Evolutionary conservation across 2,329 filamentous ascomycete genomes (phyloP).

Genomic region (Neofusicoccum sp.): DNA sequence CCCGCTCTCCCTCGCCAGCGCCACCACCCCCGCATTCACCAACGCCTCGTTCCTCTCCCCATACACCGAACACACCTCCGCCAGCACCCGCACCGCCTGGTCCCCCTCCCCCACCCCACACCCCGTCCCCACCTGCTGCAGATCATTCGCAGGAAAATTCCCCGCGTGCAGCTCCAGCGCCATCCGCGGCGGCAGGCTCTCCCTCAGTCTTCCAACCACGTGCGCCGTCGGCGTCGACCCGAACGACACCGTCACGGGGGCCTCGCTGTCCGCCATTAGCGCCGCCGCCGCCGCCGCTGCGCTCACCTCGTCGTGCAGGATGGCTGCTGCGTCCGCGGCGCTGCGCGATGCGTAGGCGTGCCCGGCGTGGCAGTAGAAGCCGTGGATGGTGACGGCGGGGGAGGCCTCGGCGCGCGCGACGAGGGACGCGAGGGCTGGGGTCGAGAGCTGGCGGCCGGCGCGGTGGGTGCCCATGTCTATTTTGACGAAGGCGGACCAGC

Average conservation of each 20-base stretch:
- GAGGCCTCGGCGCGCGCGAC: not conserved
- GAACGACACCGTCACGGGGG: not conserved
- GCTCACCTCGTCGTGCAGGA: constrained; percentile 14
- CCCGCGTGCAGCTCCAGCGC: constrained; percentile 18
- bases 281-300: not conserved
- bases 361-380: constrained; percentile 22
- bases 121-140: constrained; percentile 21
- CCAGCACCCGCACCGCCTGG: constrained; percentile 16
- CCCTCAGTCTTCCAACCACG: constrained; percentile 15
- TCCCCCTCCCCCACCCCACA: constrained; percentile 1
- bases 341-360: constrained; percentile 13
- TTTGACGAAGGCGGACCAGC: constrained; percentile 19
- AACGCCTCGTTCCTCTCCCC: constrained; percentile 16
- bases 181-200: not conserved
- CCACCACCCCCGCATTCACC: constrained; percentile 13
- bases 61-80: constrained; percentile 20
- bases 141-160: constrained; percentile 19
- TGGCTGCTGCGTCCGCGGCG: not conserved
- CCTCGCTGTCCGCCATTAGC: not conserved
- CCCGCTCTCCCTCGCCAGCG: constrained; percentile 10
- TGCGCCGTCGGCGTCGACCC: constrained; percentile 20
- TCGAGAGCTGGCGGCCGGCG: constrained; percentile 11
- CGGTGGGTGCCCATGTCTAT: constrained; percentile 21
- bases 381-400: constrained; percentile 13
- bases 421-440: constrained; percentile 5